Evolutionary conservation across 1,284 basidiomycete genomes (phyloP).

Genomic region (Pterula multifida): DNA sequence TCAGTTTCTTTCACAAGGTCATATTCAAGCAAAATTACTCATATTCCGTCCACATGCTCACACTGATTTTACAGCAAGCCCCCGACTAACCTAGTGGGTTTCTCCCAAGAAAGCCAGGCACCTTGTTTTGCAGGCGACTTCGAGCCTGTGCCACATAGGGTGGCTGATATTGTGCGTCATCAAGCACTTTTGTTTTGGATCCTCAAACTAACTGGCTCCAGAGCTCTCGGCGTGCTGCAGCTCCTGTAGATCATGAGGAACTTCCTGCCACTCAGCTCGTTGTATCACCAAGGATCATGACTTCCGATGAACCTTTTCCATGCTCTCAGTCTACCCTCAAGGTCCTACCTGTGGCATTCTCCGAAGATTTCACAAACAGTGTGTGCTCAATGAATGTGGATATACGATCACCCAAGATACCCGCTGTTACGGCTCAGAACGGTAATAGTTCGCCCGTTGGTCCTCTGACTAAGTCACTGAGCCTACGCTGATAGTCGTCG

Average conservation of each 20-base stretch:
- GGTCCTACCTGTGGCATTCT: not conserved
- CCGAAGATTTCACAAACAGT: not conserved
- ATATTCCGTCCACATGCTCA: not conserved
- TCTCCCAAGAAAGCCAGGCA: not conserved
- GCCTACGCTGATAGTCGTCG: not conserved
- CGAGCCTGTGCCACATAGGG: not conserved
- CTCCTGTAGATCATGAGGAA: constrained; percentile 9
- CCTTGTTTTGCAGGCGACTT: not conserved
- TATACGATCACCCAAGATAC: not conserved
- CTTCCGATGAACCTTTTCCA: not conserved
- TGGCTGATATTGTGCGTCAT: not conserved
- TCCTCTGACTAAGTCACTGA: constrained; percentile 29
- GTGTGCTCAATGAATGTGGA: not conserved
- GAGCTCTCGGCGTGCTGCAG: not conserved
- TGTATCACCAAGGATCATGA: not conserved
- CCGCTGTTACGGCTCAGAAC: constrained; percentile 6
- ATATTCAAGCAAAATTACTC: too few relatives aligned
- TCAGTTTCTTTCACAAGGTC: constrained; percentile 10
- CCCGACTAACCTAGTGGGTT: not conserved
- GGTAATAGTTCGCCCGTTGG: constrained; percentile 20
- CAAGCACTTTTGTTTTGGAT: not conserved
- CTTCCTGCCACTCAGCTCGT: not conserved
- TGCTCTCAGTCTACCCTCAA: not conserved
- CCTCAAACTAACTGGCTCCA: not conserved
- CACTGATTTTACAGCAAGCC: not conserved